Percentiles rank a stretch among this genome's conserved stretches.
Evolutionary conservation across 257 asterid species (phyloP).

Genomic region (Scutellaria barbata): DNA sequence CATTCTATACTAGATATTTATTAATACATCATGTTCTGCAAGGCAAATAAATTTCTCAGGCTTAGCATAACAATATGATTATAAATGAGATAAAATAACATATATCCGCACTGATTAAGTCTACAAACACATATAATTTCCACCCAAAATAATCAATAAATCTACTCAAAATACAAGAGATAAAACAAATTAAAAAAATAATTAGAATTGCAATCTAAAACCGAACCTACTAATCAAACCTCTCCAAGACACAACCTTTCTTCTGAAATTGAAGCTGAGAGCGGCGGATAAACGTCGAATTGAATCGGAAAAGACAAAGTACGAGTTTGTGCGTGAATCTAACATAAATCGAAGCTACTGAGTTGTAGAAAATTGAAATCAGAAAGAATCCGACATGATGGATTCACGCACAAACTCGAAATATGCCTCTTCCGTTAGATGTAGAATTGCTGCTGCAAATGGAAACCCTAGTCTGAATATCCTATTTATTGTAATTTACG

Average conservation of each 20-base stretch:
- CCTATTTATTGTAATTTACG: slow-evolving; percentile 16
- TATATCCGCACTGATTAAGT: too few species aligned
- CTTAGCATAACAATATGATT: too few species aligned
- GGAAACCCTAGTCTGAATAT: slow-evolving; percentile 24
- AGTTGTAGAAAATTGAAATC: not conserved
- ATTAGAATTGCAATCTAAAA: not conserved
- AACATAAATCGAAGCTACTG: slow-evolving; percentile 27
- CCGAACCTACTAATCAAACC: not conserved
- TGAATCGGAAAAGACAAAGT: slow-evolving; percentile 36
- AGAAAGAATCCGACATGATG: not conserved
- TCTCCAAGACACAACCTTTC: not conserved
- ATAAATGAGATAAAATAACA: too few species aligned
- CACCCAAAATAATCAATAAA: slow-evolving; percentile 2
- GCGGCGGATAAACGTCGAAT: not conserved
- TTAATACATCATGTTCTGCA: too few species aligned
- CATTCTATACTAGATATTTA: too few species aligned
- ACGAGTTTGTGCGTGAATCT: slow-evolving; percentile 66
- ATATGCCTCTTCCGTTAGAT: slow-evolving; percentile 36
- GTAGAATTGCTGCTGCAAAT: not conserved
- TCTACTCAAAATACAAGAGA: not conserved
- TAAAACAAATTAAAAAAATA: not conserved
- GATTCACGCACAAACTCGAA: slow-evolving; percentile 47
- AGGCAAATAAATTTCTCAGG: too few species aligned
- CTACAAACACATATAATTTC: not conserved
- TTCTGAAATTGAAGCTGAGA: slow-evolving; percentile 26